phyloP scores from a whole-genome alignment of 2,329 filamentous ascomycete species.

The Colletotrichum sp. region DNA sequence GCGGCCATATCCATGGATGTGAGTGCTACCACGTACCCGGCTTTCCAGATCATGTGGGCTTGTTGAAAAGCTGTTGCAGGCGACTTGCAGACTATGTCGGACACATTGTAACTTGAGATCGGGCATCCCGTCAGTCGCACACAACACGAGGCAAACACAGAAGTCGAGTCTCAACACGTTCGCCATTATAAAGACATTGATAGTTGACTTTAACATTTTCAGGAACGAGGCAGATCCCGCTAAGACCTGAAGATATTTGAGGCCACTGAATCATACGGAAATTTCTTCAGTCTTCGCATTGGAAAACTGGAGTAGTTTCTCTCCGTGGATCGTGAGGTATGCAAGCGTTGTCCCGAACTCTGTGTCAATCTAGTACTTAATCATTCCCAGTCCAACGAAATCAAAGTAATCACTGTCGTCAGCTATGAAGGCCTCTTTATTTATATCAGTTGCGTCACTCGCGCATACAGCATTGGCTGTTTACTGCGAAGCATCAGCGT shows the following conservation, averaged over 20 bases:
- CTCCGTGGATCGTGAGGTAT: neutral
- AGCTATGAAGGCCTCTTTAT: neutral
- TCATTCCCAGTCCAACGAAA: neutral
- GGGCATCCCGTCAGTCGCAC: neutral
- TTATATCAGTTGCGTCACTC: neutral
- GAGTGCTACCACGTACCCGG: neutral
- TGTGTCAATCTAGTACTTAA: neutral
- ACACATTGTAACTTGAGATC: neutral
- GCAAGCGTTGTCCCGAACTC: neutral
- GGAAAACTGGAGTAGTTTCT: neutral
- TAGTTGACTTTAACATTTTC: accelerated
- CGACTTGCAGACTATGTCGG: neutral
- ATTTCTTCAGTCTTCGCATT: neutral
- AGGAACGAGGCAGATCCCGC: neutral
- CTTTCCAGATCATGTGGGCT: neutral
- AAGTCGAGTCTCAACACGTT: neutral
- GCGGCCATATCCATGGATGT: neutral
- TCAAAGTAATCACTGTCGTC: neutral
- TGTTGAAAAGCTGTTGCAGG: neutral
- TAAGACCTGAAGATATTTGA: neutral
- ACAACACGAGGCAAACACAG: neutral
- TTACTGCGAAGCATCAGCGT: conserved; percentile 7
- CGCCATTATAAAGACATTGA: neutral
- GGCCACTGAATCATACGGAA: neutral
- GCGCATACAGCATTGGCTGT: neutral